Evolutionary conservation across 805 yeast species (phyloP).

Genomic region (Metschnikowia reukaufii): DNA sequence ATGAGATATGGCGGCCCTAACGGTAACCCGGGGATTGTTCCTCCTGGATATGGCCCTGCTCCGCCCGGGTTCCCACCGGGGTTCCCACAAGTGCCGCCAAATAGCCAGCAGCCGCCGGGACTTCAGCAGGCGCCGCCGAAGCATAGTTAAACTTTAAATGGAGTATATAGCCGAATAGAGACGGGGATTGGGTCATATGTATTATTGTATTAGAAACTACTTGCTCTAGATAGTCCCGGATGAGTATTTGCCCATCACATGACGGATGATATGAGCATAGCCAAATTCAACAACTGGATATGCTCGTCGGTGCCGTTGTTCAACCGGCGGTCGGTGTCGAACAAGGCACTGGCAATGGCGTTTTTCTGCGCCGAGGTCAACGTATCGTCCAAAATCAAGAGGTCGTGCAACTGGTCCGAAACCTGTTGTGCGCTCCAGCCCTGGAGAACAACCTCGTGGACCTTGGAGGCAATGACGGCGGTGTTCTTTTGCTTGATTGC

Average conservation of each 20-base stretch:
- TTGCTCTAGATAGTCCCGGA: no score
- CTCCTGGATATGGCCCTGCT: constrained; percentile 6
- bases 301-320: constrained; percentile 90
- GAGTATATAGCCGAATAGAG: no score
- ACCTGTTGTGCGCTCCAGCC: constrained; percentile 84
- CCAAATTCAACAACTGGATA: constrained; percentile 70
- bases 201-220: not conserved
- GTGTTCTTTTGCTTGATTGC: constrained; percentile 30
- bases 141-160: no score
- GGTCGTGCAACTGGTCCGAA: constrained; percentile 69
- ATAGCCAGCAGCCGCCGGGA: constrained; percentile 16
- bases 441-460: constrained; percentile 53
- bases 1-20: constrained; percentile 15
- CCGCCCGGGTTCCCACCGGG: constrained; percentile 15
- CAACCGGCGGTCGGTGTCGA: constrained; percentile 71
- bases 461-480: constrained; percentile 36
- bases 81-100: constrained; percentile 9
- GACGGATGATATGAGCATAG: constrained; percentile 28
- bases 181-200: no score
- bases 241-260: not conserved
- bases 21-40: constrained; percentile 8
- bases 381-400: constrained; percentile 54
- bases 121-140: no score
- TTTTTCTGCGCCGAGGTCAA: constrained; percentile 58
- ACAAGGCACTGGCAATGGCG: constrained; percentile 59